phyloP scores from a whole-genome alignment of 1,139 yeast species.

The Nakaseomyces delphensis region DNA sequence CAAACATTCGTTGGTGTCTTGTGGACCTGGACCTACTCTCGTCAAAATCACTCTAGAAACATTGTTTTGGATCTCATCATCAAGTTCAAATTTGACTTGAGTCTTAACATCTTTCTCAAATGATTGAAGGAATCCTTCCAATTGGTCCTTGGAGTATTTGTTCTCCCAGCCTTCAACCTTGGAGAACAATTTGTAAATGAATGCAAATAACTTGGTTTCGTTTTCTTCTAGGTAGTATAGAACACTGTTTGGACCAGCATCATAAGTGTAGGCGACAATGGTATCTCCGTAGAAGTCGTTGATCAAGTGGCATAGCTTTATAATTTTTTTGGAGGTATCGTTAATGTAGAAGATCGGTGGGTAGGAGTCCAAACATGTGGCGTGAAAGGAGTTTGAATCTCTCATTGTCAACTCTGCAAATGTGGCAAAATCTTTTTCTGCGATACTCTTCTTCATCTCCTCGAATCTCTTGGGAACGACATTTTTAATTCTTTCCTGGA shows the following conservation, averaged over 20 bases:
- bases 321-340: constrained; percentile 86
- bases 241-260: constrained; percentile 99
- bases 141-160: constrained; percentile 27
- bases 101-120: constrained; percentile 35
- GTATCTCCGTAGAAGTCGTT: constrained; percentile 57
- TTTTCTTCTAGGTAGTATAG: constrained; percentile 72
- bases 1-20: constrained; percentile 43
- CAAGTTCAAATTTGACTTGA: constrained; percentile 36
- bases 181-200: constrained; percentile 46
- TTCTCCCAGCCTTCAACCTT: constrained; percentile 66
- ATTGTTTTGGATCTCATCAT: constrained; percentile 51
- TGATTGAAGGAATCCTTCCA: constrained; percentile 26
- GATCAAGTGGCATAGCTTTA: constrained; percentile 70
- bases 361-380: constrained; percentile 86
- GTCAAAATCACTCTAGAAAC: constrained; percentile 79
- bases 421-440: constrained; percentile 56
- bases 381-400: constrained; percentile 95
- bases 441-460: constrained; percentile 72
- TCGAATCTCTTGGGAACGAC: constrained; percentile 82
- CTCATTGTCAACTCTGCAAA: constrained; percentile 91
- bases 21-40: constrained; percentile 82
- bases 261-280: constrained; percentile 92
- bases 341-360: constrained; percentile 96
- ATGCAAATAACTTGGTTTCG: constrained; percentile 57
- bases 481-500: constrained; percentile 61